A percentile compares a stretch with the other conserved stretches of the same genome.
phyloP scores from a whole-genome alignment of 345 rosid genomes.

The Sapria himalayana region DNA sequence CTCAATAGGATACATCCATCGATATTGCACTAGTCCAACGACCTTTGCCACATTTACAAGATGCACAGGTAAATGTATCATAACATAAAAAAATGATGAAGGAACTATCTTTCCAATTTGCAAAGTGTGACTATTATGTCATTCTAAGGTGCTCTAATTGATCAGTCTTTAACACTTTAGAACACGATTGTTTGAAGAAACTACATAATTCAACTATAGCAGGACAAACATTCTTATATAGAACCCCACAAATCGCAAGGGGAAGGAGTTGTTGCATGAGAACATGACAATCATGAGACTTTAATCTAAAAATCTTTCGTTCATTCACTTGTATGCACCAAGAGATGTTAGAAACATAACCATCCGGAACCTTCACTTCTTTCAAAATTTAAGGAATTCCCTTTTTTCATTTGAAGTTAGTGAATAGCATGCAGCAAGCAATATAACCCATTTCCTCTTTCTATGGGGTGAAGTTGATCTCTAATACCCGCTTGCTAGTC shows the following conservation, averaged over 20 bases:
- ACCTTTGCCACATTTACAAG: constrained; percentile 2
- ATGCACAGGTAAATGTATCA: constrained; percentile 7
- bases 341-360: constrained; percentile 1
- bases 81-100: not conserved
- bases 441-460: not conserved
- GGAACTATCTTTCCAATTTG: constrained; percentile 7
- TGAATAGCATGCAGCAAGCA: not conserved
- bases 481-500: not conserved
- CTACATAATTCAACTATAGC: not conserved
- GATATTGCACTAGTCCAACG: not conserved
- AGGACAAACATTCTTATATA: not conserved
- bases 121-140: constrained; percentile 4
- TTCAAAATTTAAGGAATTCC: not conserved
- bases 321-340: not conserved
- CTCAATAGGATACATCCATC: constrained; percentile 3
- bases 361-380: not conserved
- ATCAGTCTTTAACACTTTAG: not conserved
- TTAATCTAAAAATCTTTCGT: not conserved
- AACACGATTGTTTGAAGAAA: not conserved
- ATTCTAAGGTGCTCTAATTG: not conserved
- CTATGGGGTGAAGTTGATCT: not conserved
- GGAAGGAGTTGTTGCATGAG: constrained; percentile 4
- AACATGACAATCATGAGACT: constrained; percentile 7
- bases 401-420: not conserved
- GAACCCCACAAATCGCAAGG: not conserved